phyloP scores from a whole-genome alignment of 768 basidiomycete genomes.

The Pulveroboletus frians region DNA sequence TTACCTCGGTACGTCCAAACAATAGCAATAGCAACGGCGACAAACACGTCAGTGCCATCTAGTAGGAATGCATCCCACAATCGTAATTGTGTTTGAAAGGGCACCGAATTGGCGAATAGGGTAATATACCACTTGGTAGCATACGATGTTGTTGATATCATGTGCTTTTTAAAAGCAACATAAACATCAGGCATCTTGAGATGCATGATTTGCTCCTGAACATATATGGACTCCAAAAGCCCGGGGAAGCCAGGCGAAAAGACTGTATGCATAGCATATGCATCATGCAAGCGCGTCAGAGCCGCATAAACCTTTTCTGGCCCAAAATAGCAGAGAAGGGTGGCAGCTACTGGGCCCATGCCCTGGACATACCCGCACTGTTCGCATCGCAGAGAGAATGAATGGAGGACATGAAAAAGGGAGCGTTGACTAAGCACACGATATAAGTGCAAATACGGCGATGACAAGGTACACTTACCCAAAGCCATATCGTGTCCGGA shows the following conservation, averaged over 20 bases:
- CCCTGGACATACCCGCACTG: conserved; percentile 97
- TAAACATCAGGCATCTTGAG: conserved; percentile 88
- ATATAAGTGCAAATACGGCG: conserved; percentile 7
- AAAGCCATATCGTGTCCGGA: conserved; percentile 90
- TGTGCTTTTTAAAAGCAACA: conserved; percentile 77
- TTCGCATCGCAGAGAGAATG: conserved; percentile 79
- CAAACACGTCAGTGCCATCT: conserved; percentile 85
- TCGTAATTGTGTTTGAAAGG: conserved; percentile 90
- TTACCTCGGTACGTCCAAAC: conserved; percentile 87
- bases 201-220: conserved; percentile 88
- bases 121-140: conserved; percentile 99
- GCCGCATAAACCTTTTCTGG: conserved; percentile 84
- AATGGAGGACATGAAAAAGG: conserved; percentile 91
- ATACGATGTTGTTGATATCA: conserved; percentile 90
- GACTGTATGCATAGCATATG: conserved; percentile 80
- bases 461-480: conserved; percentile 55
- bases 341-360: conserved; percentile 97
- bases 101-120: conserved; percentile 90
- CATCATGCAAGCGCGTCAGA: conserved; percentile 84
- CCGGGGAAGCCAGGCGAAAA: conserved; percentile 96
- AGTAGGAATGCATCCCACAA: conserved; percentile 93
- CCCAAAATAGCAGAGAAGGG: conserved; percentile 87
- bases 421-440: conserved; percentile 69
- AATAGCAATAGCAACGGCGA: conserved; percentile 81
- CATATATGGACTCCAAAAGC: conserved; percentile 90